phyloP scores from a whole-genome alignment of 345 rosid species.

The Eucalyptus paniculata region DNA sequence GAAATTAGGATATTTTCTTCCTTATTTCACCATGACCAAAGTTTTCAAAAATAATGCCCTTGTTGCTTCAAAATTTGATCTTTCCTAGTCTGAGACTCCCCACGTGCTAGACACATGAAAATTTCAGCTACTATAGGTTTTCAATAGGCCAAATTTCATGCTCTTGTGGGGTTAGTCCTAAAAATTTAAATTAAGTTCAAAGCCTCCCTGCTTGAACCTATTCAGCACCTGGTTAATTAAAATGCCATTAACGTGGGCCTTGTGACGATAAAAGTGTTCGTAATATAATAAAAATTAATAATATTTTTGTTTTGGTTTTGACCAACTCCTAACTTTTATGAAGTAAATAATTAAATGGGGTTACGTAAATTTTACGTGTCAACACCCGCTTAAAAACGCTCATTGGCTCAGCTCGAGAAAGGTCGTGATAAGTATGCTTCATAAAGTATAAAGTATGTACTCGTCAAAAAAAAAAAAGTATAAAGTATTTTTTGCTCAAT shows the following conservation, averaged over 20 bases:
- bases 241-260: background rate
- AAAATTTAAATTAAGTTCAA: background rate
- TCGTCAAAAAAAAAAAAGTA: background rate
- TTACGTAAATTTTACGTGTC: background rate
- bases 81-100: background rate
- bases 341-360: background rate
- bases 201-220: background rate
- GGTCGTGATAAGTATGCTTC: background rate
- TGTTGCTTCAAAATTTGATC: background rate
- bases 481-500: background rate
- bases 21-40: background rate
- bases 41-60: background rate
- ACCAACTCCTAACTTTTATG: background rate
- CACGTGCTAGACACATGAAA: background rate
- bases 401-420: background rate
- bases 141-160: background rate
- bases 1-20: background rate
- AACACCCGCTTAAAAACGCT: background rate
- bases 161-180: background rate
- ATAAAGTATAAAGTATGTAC: background rate
- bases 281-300: background rate
- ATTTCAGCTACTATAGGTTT: background rate
- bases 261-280: background rate
- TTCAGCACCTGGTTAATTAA: background rate
- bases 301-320: background rate